These are phyloP conservation scores for Coleophoma eucalyptorum DNA, from an alignment of 2,329 filamentous ascomycete species.

Conservation along the genomic window DNA sequence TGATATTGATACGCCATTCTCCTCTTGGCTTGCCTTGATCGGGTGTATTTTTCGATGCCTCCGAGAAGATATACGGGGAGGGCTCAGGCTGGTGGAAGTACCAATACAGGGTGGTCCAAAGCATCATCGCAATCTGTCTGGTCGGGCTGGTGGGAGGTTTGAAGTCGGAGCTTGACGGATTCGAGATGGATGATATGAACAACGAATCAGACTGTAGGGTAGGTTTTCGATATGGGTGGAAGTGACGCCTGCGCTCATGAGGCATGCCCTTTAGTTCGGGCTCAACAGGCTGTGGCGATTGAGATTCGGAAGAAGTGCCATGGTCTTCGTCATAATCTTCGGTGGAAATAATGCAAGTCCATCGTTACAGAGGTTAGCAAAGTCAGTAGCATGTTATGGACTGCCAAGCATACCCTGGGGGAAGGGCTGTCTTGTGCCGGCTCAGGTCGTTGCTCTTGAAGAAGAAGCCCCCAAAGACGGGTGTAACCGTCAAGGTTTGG, in stretches of 20 bases:
- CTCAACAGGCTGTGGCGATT: slow-evolving; percentile 25
- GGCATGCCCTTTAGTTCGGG: slow-evolving; percentile 21
- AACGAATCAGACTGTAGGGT: slow-evolving; percentile 77
- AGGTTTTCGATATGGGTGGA: slow-evolving; percentile 67
- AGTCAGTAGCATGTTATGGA: too few relatives aligned
- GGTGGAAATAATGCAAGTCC: slow-evolving; percentile 84
- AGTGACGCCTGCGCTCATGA: slow-evolving; percentile 32
- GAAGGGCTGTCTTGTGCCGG: slow-evolving; percentile 66
- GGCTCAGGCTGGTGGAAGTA: slow-evolving; percentile 91
- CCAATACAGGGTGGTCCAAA: slow-evolving; percentile 94
- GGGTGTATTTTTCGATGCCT: slow-evolving; percentile 62
- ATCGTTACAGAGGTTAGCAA: slow-evolving; percentile 30
- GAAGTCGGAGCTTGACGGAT: slow-evolving; percentile 75
- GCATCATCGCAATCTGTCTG: slow-evolving; percentile 91
- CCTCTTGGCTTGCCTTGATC: slow-evolving; percentile 69
- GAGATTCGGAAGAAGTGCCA: slow-evolving; percentile 21
- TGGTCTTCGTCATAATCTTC: slow-evolving; percentile 36
- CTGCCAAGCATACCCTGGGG: slow-evolving; percentile 49
- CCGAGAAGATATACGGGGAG: slow-evolving; percentile 55
- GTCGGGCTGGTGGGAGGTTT: slow-evolving; percentile 78
- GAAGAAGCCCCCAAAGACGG: slow-evolving; percentile 86
- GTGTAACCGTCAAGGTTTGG: slow-evolving; percentile 74
- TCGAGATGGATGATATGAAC: slow-evolving; percentile 89
- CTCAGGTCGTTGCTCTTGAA: slow-evolving; percentile 82
- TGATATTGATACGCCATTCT: slow-evolving; percentile 84